Evolutionary conservation across 139 green algal genomes (phyloP).

Genomic region (Coccomyxa sp.): DNA sequence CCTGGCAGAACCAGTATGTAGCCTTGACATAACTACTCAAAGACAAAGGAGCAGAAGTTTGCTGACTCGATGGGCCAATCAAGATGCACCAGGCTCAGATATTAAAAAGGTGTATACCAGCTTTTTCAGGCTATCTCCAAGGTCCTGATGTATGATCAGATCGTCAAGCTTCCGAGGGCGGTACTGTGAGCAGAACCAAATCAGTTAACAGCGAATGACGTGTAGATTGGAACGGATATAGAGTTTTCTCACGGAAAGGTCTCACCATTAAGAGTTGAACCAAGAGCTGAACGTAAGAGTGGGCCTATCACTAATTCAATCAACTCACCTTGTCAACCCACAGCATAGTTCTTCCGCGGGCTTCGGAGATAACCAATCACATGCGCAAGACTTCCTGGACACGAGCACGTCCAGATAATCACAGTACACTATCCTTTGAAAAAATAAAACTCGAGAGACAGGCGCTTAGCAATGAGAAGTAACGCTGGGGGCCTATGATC

Average conservation of each 20-base stretch:
- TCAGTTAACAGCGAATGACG: neutral
- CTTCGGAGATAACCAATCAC: no score
- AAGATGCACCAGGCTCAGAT: neutral
- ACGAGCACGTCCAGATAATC: no score
- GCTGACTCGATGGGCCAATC: neutral
- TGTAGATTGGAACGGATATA: no score
- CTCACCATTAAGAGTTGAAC: neutral
- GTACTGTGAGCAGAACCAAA: constrained; percentile 56
- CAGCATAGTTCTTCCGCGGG: constrained; percentile 41
- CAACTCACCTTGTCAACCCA: constrained; percentile 70
- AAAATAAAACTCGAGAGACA: no score
- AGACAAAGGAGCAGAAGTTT: neutral
- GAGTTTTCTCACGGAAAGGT: neutral
- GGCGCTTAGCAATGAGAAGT: no score
- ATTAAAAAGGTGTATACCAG: constrained; percentile 52
- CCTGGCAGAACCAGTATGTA: constrained; percentile 35
- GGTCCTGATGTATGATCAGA: constrained; percentile 69
- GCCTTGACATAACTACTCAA: neutral
- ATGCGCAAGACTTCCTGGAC: no score
- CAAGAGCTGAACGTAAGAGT: neutral
- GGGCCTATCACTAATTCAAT: neutral
- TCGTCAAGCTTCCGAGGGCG: constrained; percentile 79
- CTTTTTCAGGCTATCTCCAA: constrained; percentile 76
- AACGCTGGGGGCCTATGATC: no score
- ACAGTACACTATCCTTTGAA: no score